Base-by-base conservation (phyloP, 352 stramenopile species). In the Pythium rishiriense region DNA sequence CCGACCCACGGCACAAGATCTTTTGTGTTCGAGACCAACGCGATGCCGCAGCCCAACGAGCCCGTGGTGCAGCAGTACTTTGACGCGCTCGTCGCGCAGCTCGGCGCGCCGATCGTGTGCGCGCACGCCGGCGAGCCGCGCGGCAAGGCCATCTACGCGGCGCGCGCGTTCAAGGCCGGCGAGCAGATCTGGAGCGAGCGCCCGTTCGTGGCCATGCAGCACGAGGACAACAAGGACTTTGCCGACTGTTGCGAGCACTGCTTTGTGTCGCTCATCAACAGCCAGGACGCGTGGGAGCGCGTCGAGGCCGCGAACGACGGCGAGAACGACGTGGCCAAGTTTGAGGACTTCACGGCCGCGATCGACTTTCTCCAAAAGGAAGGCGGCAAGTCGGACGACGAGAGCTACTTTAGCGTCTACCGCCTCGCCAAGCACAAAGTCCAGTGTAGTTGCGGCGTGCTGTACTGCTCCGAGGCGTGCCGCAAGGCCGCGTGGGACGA, bases 401-500 rank as follows among this genome's bases (percentile, higher is more conserved):
- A 88, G 66, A 88, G 75, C 74, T 90, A 90, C 66, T 90, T 90
- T 39, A 81, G 68, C 22, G 76, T 91, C 14, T 91, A 88, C 59
- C 72, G 76, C 19, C 57, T 89, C 52, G 74, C 73, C 12, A 72
- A 83, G 52, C 66, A 75, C 55, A 78, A 83, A 55, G 80, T 88
- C 24, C 68, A 79, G 24, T 91, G 83, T 43, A 55, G 55, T 28
- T 97, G 91, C 65, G 88, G 86, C 37, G 79, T 78, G 25, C 51
- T 96, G 12, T 97, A 97, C 70, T 97, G 91, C 82, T 96, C 86
- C 15, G 62, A 79, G 22, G 70, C 54, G n/a, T 97, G 90, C 75
- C 73, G 74, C 52, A 67, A 82, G 59, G 62, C 78, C 7, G 85
- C 88, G 19, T 94, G 81, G 56, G 67, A 74, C 21, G 75, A 88